These are phyloP conservation scores for Sextonia rubra DNA, from an alignment of 164 flowering plant species.

Conservation along the genomic window DNA sequence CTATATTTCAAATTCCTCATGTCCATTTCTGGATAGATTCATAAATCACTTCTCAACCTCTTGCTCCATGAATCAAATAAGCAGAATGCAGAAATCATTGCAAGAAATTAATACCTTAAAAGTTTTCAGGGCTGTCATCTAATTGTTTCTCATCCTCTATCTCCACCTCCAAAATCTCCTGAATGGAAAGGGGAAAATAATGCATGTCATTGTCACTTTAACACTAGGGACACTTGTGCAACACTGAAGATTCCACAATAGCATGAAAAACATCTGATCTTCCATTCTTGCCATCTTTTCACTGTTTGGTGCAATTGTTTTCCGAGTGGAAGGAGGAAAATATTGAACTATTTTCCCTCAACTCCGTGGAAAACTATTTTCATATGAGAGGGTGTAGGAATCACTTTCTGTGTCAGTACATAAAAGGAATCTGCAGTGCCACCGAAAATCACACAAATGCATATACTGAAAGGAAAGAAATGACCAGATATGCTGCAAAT, in stretches of 20 bases:
- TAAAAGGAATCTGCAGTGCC: not conserved
- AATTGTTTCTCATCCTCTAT: slow-evolving; percentile 88
- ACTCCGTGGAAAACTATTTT: no score
- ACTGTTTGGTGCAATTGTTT: not conserved
- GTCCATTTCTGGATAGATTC: not conserved
- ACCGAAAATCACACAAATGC: no score
- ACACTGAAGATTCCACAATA: no score
- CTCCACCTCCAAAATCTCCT: slow-evolving; percentile 94
- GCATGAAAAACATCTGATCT: not conserved
- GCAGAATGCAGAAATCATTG: not conserved
- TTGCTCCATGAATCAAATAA: not conserved
- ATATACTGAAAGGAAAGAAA: not conserved
- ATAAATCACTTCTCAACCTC: not conserved
- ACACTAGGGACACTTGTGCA: not conserved
- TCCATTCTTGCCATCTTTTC: not conserved
- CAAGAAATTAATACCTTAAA: slow-evolving; percentile 27
- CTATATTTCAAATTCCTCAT: not conserved
- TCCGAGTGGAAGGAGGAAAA: not conserved
- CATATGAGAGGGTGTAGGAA: not conserved
- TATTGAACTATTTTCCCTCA: no score
- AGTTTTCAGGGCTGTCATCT: slow-evolving; percentile 93
- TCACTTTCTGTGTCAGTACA: not conserved
- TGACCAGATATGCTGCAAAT: not conserved
- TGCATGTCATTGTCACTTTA: no score
- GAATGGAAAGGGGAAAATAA: not conserved